phyloP scores from a whole-genome alignment of 345 rosid species.

The Physaria fendleri region DNA sequence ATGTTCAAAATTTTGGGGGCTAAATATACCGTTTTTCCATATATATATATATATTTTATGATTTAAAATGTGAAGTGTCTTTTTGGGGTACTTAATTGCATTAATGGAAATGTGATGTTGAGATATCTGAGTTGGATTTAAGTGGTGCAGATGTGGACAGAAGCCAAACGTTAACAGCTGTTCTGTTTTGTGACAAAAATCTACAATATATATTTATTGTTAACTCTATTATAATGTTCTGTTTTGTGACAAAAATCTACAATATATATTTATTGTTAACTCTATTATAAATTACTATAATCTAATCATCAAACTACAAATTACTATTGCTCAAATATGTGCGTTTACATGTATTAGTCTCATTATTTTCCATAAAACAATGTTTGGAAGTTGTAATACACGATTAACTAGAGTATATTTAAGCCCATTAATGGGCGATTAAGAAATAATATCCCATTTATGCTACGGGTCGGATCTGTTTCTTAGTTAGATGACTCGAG shows the following conservation, averaged over 20 bases:
- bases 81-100: neutral
- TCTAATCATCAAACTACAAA: neutral
- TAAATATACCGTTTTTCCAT: too few species aligned
- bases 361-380: too few species aligned
- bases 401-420: too few species aligned
- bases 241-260: neutral
- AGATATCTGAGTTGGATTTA: neutral
- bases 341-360: too few species aligned
- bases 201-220: neutral
- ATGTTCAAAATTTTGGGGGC: too few species aligned
- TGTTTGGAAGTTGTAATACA: too few species aligned
- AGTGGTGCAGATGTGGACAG: conserved; percentile 1
- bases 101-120: neutral
- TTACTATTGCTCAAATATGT: too few species aligned
- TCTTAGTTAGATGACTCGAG: too few species aligned
- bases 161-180: conserved; percentile 17
- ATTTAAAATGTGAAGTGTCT: neutral
- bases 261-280: neutral
- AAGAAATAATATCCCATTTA: too few species aligned
- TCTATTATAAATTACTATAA: neutral
- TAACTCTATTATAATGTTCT: neutral
- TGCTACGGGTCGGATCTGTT: too few species aligned
- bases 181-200: neutral
- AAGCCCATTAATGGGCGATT: too few species aligned
- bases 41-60: too few species aligned